Evolutionary conservation across 2,329 filamentous ascomycete species (phyloP), one percentile per base, ranked within the genome.

Genomic region (Onygenales sp.): DNA sequence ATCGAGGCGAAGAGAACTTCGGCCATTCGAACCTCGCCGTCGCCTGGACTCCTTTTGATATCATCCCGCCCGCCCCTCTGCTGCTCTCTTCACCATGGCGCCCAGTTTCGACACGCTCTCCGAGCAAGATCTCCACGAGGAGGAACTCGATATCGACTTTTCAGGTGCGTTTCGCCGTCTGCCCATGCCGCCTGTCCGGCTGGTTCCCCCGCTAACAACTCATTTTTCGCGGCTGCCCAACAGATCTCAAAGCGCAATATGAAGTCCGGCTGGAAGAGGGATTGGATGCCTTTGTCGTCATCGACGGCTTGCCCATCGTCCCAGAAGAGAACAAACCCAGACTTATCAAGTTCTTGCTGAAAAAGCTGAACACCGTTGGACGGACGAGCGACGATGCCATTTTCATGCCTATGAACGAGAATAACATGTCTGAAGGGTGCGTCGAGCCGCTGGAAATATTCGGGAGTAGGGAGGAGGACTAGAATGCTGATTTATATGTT

Each of bases 251-350:
- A 70, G 91, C 94, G 72, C 89, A 94, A 73, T 96, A 91, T 70
- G 90, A 97, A 75, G 91, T 97, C 58, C 89, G 92, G 69, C 80
- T 97, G 60, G 93, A 98, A 72, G 89, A 95, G 72, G 93, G 93
- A 55, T 86, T 96, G 65, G 93, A 98, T 70, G 87, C 90, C 59
- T 98, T 98, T 67, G 87, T 98, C 60, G 91, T 97, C 58, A 82
- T 97, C 69, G 93, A 98, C 72, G 93, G 93, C 61, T 83, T 98
- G 43, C 93, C 93, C 60, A 77, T 86, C 59, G 92, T 98, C 60
- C 89, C 79, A 55, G 89, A 91, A 71, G 92, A 93, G 49, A 91
- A 87, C 78, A 92, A 90, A 77, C 83, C 87, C 56, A 97, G 95
- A 79, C 83, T 98, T 57, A 79, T 95, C 72, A 97, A 97, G 75